A percentile compares a stretch with the other conserved stretches of the same genome.
Conservation (phyloP, 2,329 filamentous ascomycete species). For the Podosphaera fusca region DNA sequence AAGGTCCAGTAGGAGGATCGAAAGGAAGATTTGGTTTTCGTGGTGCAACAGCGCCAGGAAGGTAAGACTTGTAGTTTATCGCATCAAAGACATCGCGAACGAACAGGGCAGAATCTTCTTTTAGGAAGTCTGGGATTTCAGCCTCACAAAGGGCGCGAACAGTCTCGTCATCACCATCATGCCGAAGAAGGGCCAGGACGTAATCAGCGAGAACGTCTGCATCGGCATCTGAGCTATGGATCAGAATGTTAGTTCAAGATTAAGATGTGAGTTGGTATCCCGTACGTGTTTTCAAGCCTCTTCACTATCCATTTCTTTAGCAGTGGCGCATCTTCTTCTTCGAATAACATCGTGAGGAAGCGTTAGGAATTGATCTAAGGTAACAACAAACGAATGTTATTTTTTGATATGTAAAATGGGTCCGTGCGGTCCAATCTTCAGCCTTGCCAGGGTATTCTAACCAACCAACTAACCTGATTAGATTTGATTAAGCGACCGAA, state of each 20-base stretch:
- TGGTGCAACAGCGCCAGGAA: conserved; percentile 26
- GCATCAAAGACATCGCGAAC: conserved; percentile 48
- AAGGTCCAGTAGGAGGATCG: conserved; percentile 13
- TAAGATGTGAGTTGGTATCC: conserved; percentile 5
- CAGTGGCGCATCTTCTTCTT: conserved; percentile 34
- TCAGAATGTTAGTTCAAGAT: conserved; percentile 1
- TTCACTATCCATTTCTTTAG: conserved; percentile 61
- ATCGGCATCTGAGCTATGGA: conserved; percentile 50
- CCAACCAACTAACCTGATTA: no score
- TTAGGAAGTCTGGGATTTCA: conserved; percentile 54
- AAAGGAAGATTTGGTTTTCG: conserved; percentile 9
- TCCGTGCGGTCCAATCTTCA: background rate
- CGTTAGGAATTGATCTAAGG: background rate
- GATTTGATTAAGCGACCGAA: no score
- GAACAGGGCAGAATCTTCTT: conserved; percentile 39
- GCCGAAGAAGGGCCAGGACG: conserved; percentile 52
- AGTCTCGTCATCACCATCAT: conserved; percentile 40
- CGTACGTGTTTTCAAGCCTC: conserved; percentile 52
- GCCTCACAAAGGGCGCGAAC: conserved; percentile 45
- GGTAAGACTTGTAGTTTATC: conserved; percentile 36
- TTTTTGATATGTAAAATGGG: background rate
- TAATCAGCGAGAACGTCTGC: conserved; percentile 66
- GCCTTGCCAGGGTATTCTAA: background rate
- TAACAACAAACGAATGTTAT: background rate
- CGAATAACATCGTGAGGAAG: conserved; percentile 30